Percentiles rank a stretch among this genome's conserved stretches.
Evolutionary conservation across 495 filamentous ascomycete species (phyloP).

Genomic region (Stereocaulon alpinum): DNA sequence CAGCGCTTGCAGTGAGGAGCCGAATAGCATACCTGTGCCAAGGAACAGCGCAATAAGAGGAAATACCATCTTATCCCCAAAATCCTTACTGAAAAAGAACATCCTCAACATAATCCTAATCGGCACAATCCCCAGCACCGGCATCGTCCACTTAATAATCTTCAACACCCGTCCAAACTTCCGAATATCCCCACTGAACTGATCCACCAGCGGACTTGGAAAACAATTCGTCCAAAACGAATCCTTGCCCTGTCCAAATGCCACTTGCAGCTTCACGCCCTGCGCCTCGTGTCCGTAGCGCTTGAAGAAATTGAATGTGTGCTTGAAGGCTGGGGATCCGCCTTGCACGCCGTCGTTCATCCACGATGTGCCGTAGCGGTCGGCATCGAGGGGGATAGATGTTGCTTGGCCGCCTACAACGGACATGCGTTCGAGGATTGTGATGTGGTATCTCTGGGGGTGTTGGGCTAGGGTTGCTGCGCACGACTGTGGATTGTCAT

Average conservation of each 20-base stretch:
- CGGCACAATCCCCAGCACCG: slow-evolving; percentile 62
- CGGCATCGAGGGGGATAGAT: slow-evolving; percentile 60
- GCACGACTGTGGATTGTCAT: too few relatives aligned
- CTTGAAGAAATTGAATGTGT: slow-evolving; percentile 70
- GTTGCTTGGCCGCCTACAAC: slow-evolving; percentile 76
- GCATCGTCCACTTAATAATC: slow-evolving; percentile 57
- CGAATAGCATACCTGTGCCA: slow-evolving; percentile 44
- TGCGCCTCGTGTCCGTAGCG: slow-evolving; percentile 56
- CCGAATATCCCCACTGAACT: slow-evolving; percentile 53
- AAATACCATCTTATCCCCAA: slow-evolving; percentile 59
- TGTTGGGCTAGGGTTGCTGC: slow-evolving; percentile 64
- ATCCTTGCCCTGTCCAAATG: slow-evolving; percentile 64
- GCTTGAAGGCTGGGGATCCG: slow-evolving; percentile 67
- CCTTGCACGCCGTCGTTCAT: slow-evolving; percentile 82
- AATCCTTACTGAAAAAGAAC: slow-evolving; percentile 65
- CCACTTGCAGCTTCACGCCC: slow-evolving; percentile 63
- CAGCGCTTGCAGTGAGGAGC: not conserved
- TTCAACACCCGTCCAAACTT: slow-evolving; percentile 56
- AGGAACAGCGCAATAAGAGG: slow-evolving; percentile 73
- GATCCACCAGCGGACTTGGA: slow-evolving; percentile 55
- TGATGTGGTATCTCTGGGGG: slow-evolving; percentile 63
- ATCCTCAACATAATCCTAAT: slow-evolving; percentile 58
- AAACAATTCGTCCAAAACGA: slow-evolving; percentile 77
- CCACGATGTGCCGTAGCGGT: slow-evolving; percentile 59
- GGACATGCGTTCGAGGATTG: slow-evolving; percentile 55